Percentiles rank a stretch among this genome's conserved stretches.
These are phyloP conservation scores for Flaveria bidentis DNA, from an alignment of 129 eudicot species.

Conservation along the genomic window DNA sequence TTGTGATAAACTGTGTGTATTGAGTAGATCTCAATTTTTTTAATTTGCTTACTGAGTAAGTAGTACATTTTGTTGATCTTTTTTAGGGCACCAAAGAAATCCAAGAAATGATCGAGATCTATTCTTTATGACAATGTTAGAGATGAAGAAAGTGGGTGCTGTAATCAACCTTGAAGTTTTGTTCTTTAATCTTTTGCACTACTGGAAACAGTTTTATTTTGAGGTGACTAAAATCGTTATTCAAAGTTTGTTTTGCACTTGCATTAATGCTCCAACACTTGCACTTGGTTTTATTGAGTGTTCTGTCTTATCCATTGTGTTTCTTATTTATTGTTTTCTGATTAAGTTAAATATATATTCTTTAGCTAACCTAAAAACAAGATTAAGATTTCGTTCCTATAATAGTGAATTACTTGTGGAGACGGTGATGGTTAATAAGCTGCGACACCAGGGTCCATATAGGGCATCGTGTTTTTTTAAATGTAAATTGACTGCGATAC, in stretches of 20 bases:
- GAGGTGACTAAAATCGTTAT: conserved; percentile 15
- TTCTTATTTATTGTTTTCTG: too few relatives aligned
- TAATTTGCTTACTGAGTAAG: background rate
- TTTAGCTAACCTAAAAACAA: too few relatives aligned
- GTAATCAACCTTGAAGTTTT: conserved; percentile 33
- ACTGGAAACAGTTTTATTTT: conserved; percentile 19
- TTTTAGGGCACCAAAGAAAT: conserved; percentile 63
- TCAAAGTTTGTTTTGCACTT: conserved; percentile 24
- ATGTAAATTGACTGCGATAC: too few relatives aligned
- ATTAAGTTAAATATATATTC: too few relatives aligned
- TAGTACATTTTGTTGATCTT: background rate
- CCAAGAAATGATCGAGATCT: conserved; percentile 58
- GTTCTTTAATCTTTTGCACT: conserved; percentile 39
- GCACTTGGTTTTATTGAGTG: background rate
- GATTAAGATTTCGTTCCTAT: too few relatives aligned
- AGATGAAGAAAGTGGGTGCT: conserved; percentile 26
- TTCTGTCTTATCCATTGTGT: too few relatives aligned
- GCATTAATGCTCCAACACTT: too few relatives aligned
- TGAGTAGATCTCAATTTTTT: background rate
- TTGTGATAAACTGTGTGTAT: background rate
- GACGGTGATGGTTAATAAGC: too few relatives aligned
- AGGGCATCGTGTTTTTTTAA: too few relatives aligned
- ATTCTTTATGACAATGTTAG: conserved; percentile 1
- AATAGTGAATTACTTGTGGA: too few relatives aligned
- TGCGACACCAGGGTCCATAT: too few relatives aligned